Conservation (phyloP, 805 yeast species). For the Kazachstania africana region DNA sequence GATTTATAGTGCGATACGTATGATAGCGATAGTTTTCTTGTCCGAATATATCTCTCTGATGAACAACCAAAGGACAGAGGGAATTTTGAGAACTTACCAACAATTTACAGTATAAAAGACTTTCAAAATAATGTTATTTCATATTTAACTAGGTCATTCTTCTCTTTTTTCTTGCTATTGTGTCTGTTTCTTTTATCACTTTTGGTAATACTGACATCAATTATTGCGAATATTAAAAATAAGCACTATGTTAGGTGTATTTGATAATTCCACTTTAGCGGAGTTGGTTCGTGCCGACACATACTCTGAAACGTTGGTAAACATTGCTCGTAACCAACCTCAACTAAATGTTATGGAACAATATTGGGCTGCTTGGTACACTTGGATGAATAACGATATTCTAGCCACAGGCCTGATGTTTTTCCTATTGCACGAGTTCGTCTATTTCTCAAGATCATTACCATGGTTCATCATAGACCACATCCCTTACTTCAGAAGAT, state of each 20-base stretch:
- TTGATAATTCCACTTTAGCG: slow-evolving; percentile 23
- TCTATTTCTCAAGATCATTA: slow-evolving; percentile 83
- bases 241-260: slow-evolving; percentile 28
- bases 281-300: slow-evolving; percentile 20
- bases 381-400: slow-evolving; percentile 74
- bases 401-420: slow-evolving; percentile 86
- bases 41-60: no score
- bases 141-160: no score
- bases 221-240: no score
- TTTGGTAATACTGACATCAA: no score
- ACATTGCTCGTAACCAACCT: slow-evolving; percentile 29
- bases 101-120: no score
- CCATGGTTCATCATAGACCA: slow-evolving; percentile 88
- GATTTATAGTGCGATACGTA: no score
- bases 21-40: no score
- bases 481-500: slow-evolving; percentile 74
- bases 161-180: no score
- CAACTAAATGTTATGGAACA: slow-evolving; percentile 47
- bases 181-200: no score
- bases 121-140: no score
- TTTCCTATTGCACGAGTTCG: slow-evolving; percentile 70
- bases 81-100: no score
- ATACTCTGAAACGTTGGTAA: slow-evolving; percentile 25
- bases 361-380: slow-evolving; percentile 83
- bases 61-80: no score